A percentile compares a stretch with the other conserved stretches of the same genome.
phyloP scores from a whole-genome alignment of 2,329 filamentous ascomycete genomes.

The Fusarium abutilonis region DNA sequence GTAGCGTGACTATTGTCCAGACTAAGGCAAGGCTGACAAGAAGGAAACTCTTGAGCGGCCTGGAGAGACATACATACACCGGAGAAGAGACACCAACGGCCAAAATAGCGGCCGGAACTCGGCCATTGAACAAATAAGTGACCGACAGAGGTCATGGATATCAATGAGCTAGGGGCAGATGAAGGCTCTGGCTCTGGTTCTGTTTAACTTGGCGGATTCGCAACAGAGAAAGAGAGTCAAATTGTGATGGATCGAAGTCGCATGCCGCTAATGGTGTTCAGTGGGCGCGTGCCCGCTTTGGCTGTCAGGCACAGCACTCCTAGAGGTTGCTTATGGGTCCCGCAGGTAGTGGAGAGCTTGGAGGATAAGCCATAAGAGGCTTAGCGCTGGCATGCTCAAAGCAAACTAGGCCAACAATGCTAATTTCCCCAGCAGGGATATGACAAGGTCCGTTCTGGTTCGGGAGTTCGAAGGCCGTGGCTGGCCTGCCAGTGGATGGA shows the following conservation, averaged over 20 bases:
- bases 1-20: slow-evolving; percentile 6
- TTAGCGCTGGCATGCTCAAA: slow-evolving; percentile 26
- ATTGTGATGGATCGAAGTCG: slow-evolving; percentile 36
- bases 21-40: slow-evolving; percentile 34
- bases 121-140: neutral
- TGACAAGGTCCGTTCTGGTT: slow-evolving; percentile 32
- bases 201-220: neutral
- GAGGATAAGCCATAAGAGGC: slow-evolving; percentile 15
- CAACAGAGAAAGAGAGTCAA: slow-evolving; percentile 12
- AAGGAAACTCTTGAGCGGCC: slow-evolving; percentile 9
- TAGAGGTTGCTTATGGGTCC: slow-evolving; percentile 27
- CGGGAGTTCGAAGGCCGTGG: slow-evolving; percentile 28
- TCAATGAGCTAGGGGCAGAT: slow-evolving; percentile 3
- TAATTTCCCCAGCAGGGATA: slow-evolving; percentile 35
- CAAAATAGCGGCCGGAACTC: neutral
- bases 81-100: slow-evolving; percentile 8
- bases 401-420: slow-evolving; percentile 20
- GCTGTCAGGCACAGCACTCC: slow-evolving; percentile 37
- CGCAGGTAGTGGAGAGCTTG: slow-evolving; percentile 17
- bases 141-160: neutral
- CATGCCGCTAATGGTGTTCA: slow-evolving; percentile 25
- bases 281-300: slow-evolving; percentile 35
- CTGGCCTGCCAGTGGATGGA: slow-evolving; percentile 36
- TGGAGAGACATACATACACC: slow-evolving; percentile 10
- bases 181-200: neutral